Base-by-base conservation (phyloP, 2,329 filamentous ascomycete genomes). In the Pyrenochaeta sp. region DNA sequence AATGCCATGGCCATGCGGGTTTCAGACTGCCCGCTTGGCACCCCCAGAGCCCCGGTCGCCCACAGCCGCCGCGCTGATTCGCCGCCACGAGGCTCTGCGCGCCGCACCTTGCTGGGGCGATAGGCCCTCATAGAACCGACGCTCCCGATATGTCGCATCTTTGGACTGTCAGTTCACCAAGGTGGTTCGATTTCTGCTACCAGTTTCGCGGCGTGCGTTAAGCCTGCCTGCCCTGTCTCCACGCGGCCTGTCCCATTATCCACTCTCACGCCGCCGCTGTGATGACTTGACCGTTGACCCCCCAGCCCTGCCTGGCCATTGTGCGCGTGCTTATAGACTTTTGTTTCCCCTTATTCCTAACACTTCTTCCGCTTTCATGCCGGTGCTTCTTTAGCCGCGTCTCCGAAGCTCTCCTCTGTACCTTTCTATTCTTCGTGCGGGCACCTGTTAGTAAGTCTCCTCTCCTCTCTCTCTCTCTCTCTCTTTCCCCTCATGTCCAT, bases 341-440 rank as follows among this genome's bases (percentile, higher is more conserved):
- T 69, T 60, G 60, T 69, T 68, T 61, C 62, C 62, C 60, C 57
- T 65, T 58, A 45, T 47, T 54, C 57, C 45, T 53, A 55, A 50
- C 29, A 55, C 38, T 41, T 62, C 55, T 48, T 60, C 63, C 61
- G 61, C 65, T 63, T 67, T 65, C 58, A 68, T 70, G 66, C 65
- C 64, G 64, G 65, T 67, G 59, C 57, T 57, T 69, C 61, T 64
- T 69, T 69, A 69, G 60, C 68, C 67, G 68, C 61, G 55, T 55
- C 53, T 55, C 44, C 52, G 40, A 61, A 54, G 51, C 50, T 51
- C 51, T 51, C 53, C 48, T 47, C 48, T 53, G 44, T 58, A 45
- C 32, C 42, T 55, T 68, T 69, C 59, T 62, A 36, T 69, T 70
- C 64, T 64, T 58, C 46, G 68, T 70, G 68, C 68, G 51, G 68